Evolutionary conservation across 2,329 filamentous ascomycete genomes (phyloP).

Genomic region (Cytospora mali): DNA sequence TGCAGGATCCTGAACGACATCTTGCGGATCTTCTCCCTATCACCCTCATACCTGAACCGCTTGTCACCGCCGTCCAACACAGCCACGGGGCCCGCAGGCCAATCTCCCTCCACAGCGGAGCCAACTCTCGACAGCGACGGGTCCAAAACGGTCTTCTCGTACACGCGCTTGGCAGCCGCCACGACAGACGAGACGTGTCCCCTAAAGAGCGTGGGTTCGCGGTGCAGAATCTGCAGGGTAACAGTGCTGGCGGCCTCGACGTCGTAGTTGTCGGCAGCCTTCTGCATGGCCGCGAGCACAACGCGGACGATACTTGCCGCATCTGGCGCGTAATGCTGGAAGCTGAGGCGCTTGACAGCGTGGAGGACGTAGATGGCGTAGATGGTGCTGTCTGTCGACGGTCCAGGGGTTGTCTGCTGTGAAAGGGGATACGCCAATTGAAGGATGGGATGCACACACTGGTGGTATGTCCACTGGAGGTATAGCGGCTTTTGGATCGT

Average conservation of each 20-base stretch:
- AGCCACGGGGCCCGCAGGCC: constrained; percentile 10
- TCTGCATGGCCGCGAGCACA: constrained; percentile 50
- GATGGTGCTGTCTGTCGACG: constrained; percentile 36
- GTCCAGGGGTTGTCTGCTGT: constrained; percentile 25
- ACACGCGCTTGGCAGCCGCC: constrained; percentile 44
- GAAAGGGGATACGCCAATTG: constrained; percentile 43
- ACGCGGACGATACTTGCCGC: constrained; percentile 50
- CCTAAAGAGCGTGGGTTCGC: constrained; percentile 49
- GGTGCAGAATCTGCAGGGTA: constrained; percentile 50
- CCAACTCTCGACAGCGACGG: neutral
- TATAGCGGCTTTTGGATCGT: constrained; percentile 33
- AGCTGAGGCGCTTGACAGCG: constrained; percentile 52
- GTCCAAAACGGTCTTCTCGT: constrained; percentile 34
- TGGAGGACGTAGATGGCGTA: constrained; percentile 52
- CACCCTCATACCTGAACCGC: constrained; percentile 10
- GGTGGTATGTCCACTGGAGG: constrained; percentile 53
- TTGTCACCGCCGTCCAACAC: neutral
- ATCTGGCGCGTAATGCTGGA: constrained; percentile 56
- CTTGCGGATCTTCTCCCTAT: constrained; percentile 44
- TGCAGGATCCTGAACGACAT: constrained; percentile 52
- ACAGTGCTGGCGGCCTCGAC: constrained; percentile 52
- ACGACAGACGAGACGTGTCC: constrained; percentile 54
- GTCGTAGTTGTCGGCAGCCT: constrained; percentile 45
- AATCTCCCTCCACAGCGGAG: neutral
- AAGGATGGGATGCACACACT: constrained; percentile 50